Evolutionary conservation across 495 filamentous ascomycete species (phyloP), one percentile per base, ranked within the genome.

Genomic region (Annulohypoxylon nitens): DNA sequence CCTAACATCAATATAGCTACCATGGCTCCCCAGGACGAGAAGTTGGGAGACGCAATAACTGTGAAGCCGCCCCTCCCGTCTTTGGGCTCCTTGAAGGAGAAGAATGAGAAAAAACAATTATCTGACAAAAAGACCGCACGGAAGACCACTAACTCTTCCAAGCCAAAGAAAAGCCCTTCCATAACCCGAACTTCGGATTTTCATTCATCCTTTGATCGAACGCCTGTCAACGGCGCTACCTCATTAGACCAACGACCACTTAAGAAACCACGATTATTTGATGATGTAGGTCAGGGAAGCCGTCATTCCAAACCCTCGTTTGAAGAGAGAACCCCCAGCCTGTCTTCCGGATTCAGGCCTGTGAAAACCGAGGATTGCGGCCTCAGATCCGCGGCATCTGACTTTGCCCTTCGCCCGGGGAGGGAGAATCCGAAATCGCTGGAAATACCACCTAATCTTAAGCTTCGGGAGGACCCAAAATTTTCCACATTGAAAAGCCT

Each of bases 401-500:
- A 75, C 64, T 78, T 78, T 71, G 69, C 75, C 30, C 75, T 78
- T 18, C 77, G 70, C 20, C 77, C 77, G 7, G 71, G 63, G 41
- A 75, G 75, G 11, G 69, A n/a, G 34, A 62, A 62, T 12, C 48
- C 73, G 9, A 12, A 39, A 25, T 54, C 71, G 2, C 48, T 66
- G n/a, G 64, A 62, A 58, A 68, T 54, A 18, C 23, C 39, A 8
- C 57, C 60, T 53, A 64, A 67, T 25, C 26, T 45, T 30, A 67
- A 63, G 12, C 23, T 39, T n/a, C 69, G 20, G n/a, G 66, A 48
- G 10, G 16, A 55, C 33, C 66, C 20, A 43, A 37, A 16, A 16
- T 8, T 20, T 41, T n/a, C 16, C 61, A 26, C n/a, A 45, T 18
- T 62, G 34, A 73, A 67, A 14, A 25, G 50, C 26, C 34, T 37